Evolutionary conservation across 148 eudicot species (phyloP), one percentile per base, ranked within the genome.

Genomic region (Cornus controversa): DNA sequence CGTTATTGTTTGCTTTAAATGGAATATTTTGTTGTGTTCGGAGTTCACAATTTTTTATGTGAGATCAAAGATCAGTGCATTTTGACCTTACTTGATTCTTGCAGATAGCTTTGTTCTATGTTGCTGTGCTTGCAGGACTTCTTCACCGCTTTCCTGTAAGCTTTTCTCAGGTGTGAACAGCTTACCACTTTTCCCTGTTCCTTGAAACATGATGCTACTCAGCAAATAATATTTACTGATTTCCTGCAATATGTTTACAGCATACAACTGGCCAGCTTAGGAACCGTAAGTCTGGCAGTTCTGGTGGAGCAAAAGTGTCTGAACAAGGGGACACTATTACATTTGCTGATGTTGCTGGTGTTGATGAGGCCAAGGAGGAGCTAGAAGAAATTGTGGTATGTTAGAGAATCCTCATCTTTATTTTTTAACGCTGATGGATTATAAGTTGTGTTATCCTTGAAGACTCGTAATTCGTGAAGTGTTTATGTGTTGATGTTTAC

Each of bases 311-410:
- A 24, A 90, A 90, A 87, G 96, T 85, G 67, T 75, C 94, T 76
- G 96, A 91, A 77, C 92, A 81, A 77, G 99, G 93, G 73, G 97
- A 95, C 82, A 77, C 77, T 26, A 76, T 95, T 71, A 95, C 97
- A 36, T 95, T 95, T 91, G 93, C 96, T 40, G 99, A 95, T 80
- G 94, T 95, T 80, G 99, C 99, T 5, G 99, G 99, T 78, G 99
- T 95, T 78, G 96, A 95, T 81, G 99, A 95, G 86, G 99, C 99
- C 36, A 95, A 95, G 85, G 99, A 95, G 82, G 99, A 95, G 89
- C 83, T 95, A 78, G 99, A 95, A 90, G 99, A 95, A 79, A 95
- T 95, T 82, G 99, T 95, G 90, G 99, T 95, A 91, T 82, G 79
- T 72, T 65, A n/a, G 37, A 69, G 34, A 9, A 36, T 70, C 53